These are phyloP conservation scores for Phytophthora multivora DNA, from an alignment of 352 stramenopile genomes.

Conservation along the genomic window DNA sequence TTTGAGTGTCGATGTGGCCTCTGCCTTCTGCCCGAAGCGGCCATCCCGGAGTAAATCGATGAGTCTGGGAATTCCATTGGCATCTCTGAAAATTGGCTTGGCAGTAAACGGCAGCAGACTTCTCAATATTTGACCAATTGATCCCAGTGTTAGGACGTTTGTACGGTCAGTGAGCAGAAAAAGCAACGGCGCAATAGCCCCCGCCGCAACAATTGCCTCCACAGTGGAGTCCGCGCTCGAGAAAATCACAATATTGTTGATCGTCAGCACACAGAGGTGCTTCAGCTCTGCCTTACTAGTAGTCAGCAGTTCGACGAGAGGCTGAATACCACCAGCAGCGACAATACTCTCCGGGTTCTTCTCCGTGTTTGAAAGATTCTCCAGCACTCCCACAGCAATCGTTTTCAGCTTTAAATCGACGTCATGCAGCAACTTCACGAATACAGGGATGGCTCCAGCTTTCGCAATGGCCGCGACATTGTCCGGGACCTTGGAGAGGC, in stretches of 20 bases:
- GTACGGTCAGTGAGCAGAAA: neutral
- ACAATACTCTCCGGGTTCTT: neutral
- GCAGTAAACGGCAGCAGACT: neutral
- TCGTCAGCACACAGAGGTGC: neutral
- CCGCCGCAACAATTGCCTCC: neutral
- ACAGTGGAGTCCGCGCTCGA: neutral
- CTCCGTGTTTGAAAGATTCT: no score
- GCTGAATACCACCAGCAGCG: neutral
- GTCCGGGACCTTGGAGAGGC: neutral
- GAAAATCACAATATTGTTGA: neutral
- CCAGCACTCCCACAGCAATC: neutral
- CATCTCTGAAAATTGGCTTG: neutral
- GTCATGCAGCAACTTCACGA: neutral
- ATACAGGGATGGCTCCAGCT: neutral
- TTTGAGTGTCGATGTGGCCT: neutral
- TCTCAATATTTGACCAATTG: neutral
- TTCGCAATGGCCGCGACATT: neutral
- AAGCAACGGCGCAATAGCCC: neutral
- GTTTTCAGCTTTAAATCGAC: neutral
- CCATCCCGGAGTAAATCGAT: neutral
- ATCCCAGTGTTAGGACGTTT: neutral
- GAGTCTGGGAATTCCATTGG: neutral
- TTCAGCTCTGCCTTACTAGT: neutral
- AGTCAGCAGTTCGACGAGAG: neutral
- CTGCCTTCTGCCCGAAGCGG: slow-evolving; percentile 6